These are phyloP conservation scores for Talaromyces sp. DNA, from an alignment of 2,329 filamentous ascomycete genomes.

Conservation along the genomic window DNA sequence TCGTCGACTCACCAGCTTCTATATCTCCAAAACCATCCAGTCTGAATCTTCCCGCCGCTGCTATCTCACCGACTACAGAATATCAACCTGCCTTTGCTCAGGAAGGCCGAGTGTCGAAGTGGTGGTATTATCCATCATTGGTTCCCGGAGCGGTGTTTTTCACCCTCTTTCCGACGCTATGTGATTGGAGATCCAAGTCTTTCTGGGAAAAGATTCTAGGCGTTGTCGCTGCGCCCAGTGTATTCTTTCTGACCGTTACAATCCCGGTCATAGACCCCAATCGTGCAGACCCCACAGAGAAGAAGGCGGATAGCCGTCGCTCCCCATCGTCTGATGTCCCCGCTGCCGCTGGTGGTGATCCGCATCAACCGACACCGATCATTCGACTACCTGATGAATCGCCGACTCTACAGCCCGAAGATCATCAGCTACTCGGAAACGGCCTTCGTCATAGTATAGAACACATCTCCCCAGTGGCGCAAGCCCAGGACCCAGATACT, in stretches of 20 bases:
- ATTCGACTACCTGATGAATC: constrained; percentile 40
- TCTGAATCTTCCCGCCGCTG: constrained; percentile 7
- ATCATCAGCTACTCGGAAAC: constrained; percentile 3
- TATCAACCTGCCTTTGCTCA: constrained; percentile 34
- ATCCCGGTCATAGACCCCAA: constrained; percentile 82
- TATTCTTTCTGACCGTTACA: constrained; percentile 85
- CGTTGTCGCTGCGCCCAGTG: constrained; percentile 79
- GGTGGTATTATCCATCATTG: constrained; percentile 78
- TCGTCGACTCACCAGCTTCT: constrained; percentile 50
- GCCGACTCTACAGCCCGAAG: constrained; percentile 31
- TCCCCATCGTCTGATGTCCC: background rate
- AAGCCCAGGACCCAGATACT: background rate
- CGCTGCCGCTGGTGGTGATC: constrained; percentile 37
- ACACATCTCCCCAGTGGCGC: background rate
- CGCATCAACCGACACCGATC: constrained; percentile 25
- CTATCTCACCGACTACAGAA: background rate
- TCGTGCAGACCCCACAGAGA: constrained; percentile 48
- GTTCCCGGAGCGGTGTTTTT: constrained; percentile 67
- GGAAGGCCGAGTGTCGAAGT: constrained; percentile 56
- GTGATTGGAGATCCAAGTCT: constrained; percentile 77
- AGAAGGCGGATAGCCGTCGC: background rate
- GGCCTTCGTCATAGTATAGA: constrained; percentile 2
- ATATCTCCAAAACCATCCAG: constrained; percentile 3
- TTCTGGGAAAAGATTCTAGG: constrained; percentile 81
- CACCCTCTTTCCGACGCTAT: constrained; percentile 84